A percentile compares a stretch with the other conserved stretches of the same genome.
phyloP scores from a whole-genome alignment of 192 early-diverging fungal genomes.

The Backusella circina region DNA sequence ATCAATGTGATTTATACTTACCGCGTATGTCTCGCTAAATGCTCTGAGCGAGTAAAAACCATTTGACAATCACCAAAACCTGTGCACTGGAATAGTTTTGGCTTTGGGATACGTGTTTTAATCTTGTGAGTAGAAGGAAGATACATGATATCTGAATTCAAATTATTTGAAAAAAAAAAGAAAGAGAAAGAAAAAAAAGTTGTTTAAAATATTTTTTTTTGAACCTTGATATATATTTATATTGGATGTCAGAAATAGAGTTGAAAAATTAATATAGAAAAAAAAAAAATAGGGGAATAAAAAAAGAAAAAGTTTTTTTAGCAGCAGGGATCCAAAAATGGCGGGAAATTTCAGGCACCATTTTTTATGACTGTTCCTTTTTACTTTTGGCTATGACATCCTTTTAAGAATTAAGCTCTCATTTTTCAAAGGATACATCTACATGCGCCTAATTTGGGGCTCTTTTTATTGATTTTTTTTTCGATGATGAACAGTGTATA shows the following conservation, averaged over 20 bases:
- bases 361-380: slow-evolving; percentile 6
- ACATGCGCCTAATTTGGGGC: not conserved
- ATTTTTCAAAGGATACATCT: not conserved
- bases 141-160: not conserved
- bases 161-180: not conserved
- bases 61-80: slow-evolving; percentile 50
- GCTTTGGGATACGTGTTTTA: not conserved
- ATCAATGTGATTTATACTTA: not conserved
- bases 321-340: slow-evolving; percentile 3
- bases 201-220: slow-evolving; percentile 1
- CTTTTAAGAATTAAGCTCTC: not conserved
- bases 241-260: slow-evolving; percentile 3
- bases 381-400: not conserved
- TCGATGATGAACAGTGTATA: not conserved
- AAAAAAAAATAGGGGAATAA: slow-evolving; percentile 6
- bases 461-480: not conserved
- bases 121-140: not conserved
- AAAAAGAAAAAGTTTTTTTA: not conserved
- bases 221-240: not conserved
- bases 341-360: slow-evolving; percentile 15
- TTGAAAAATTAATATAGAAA: slow-evolving; percentile 1
- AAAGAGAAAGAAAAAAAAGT: not conserved
- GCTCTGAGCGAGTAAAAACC: slow-evolving; percentile 53
- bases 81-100: slow-evolving; percentile 45
- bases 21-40: slow-evolving; percentile 49